A percentile compares a stretch with the other conserved stretches of the same genome.
These are phyloP conservation scores for Pichia sp. DNA, from an alignment of 1,139 yeast species.

Conservation along the genomic window DNA sequence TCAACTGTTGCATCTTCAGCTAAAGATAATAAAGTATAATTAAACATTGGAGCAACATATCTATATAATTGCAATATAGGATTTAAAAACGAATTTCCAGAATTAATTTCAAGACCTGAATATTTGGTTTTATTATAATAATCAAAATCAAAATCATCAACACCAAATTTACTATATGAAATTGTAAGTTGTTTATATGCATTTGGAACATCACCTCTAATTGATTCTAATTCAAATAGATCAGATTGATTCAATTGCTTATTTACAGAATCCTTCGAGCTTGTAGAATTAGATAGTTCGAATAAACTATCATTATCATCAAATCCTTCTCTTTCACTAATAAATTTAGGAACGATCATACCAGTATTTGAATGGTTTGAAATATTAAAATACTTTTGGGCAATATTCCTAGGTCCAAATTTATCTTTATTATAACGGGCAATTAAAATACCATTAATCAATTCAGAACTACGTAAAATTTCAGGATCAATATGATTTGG, in stretches of 20 bases:
- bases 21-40: conserved; percentile 51
- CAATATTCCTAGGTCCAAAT: conserved; percentile 48
- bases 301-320: conserved; percentile 15
- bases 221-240: conserved; percentile 20
- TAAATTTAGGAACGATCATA: conserved; percentile 51
- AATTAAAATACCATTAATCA: conserved; percentile 26
- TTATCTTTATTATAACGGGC: conserved; percentile 52
- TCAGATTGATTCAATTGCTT: neutral
- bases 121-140: conserved; percentile 69
- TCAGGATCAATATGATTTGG: conserved; percentile 42
- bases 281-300: neutral
- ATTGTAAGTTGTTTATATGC: conserved; percentile 73
- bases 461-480: conserved; percentile 29
- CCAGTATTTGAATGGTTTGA: conserved; percentile 29
- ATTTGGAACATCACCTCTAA: conserved; percentile 48
- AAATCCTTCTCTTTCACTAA: conserved; percentile 55
- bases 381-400: conserved; percentile 37
- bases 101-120: conserved; percentile 87
- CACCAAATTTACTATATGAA: conserved; percentile 84
- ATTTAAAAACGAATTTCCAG: conserved; percentile 77
- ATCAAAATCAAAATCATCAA: conserved; percentile 87
- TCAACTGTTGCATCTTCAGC: conserved; percentile 54
- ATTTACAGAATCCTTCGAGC: neutral
- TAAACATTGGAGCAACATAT: conserved; percentile 67
- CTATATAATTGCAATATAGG: conserved; percentile 78